These are phyloP conservation scores for Termitomyces heimii DNA, from an alignment of 768 basidiomycete genomes.

Conservation along the genomic window DNA sequence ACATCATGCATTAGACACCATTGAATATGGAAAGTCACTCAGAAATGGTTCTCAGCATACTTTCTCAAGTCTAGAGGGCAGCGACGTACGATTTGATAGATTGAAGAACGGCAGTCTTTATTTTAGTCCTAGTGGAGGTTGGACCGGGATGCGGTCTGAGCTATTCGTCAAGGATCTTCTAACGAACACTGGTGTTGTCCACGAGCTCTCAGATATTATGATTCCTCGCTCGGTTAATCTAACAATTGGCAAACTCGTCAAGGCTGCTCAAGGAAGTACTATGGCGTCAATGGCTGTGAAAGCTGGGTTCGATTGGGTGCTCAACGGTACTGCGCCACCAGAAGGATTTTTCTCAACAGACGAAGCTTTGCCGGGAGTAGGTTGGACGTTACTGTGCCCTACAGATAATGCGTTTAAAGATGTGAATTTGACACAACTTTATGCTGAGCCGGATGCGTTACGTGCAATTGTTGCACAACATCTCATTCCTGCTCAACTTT, in stretches of 20 bases:
- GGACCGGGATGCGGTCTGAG: constrained; percentile 62
- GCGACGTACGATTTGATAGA: constrained; percentile 67
- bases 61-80: constrained; percentile 81
- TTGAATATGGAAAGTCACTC: constrained; percentile 66
- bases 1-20: constrained; percentile 78
- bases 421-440: constrained; percentile 73
- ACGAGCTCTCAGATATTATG: constrained; percentile 79
- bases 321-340: constrained; percentile 80
- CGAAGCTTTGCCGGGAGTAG: constrained; percentile 35
- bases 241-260: constrained; percentile 84
- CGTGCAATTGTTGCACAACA: constrained; percentile 69
- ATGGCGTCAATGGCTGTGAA: constrained; percentile 82
- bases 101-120: constrained; percentile 44
- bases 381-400: constrained; percentile 91
- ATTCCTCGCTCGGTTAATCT: constrained; percentile 85
- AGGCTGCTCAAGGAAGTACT: constrained; percentile 82
- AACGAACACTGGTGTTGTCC: constrained; percentile 86
- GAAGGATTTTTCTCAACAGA: constrained; percentile 64
- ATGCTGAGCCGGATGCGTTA: constrained; percentile 47
- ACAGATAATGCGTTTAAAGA: constrained; percentile 88
- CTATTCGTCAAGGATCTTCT: constrained; percentile 61
- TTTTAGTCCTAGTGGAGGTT: constrained; percentile 69
- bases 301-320: constrained; percentile 86
- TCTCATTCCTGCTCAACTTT: constrained; percentile 48
- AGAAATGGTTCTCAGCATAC: constrained; percentile 63